Evolutionary conservation across 1,139 yeast genomes (phyloP), one percentile per base, ranked within the genome.

Genomic region (Magnusiomyces clavatus): DNA sequence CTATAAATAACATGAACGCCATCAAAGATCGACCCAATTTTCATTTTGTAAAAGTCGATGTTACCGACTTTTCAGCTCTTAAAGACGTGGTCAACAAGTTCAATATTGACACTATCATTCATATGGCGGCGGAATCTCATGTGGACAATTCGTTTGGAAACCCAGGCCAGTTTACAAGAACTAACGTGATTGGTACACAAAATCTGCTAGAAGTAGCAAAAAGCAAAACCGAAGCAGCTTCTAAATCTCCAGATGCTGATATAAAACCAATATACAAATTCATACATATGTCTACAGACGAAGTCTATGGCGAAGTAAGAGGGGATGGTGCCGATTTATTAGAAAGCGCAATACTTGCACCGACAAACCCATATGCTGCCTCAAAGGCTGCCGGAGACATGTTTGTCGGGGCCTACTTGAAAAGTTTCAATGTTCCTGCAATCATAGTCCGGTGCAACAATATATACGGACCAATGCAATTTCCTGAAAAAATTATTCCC

Each of bases 311-410:
- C 1, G 69, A 65, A n/a, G 66, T 61, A 3, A 52, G 55, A 3
- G 72, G 53, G 6, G 61, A 59, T 11, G 64, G 57, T 8, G 56
- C 58, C 8, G 70, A 66, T 49, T 52, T 71, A n/a, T 58, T 62
- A 8, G 82, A 77, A 58, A 53, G 64, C 0, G 67, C 73, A 1
- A 58, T 60, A 1, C 61, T 80, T 35, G 65, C 67, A 13, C 85
- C 85, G 1, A 75, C 84, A 0, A 80, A 78, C 57, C 84, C 84
- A 1, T 80, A 80, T 56, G 71, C 84, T 1, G 83, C 84, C 0
- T 70, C 81, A 19, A 80, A 80, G 59, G 84, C 83, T 1, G 72
- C 82, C 1, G 69, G 76, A 3, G 85, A 80, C 56, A 63, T 80
- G 65, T 71, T 80, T 2, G 71, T 77, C 3, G 64, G 71, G 43